Base-by-base conservation (phyloP, 129 eudicot species). In the Lonicera japonica region DNA sequence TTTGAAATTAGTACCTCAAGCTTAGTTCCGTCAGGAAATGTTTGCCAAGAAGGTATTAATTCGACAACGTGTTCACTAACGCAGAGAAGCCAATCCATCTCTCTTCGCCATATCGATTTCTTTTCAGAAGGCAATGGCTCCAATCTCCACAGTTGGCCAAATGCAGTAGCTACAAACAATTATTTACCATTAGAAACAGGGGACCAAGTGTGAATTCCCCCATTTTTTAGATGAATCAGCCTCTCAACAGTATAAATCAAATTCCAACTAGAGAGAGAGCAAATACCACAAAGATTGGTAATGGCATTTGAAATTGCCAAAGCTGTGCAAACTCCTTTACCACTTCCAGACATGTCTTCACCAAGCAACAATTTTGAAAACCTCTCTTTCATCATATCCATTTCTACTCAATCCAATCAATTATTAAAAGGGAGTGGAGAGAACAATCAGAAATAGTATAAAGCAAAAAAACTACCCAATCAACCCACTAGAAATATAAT, bases 281-380 rank as follows among this genome's bases (percentile, higher is more conserved):
- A 3, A 8, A 10, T 81, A 90, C 97, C 97, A 79, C 76, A 86
- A 36, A 90, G 85, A 79, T 90, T 90, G 21, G 97, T 90, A 67
- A 86, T 83, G 68, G 97, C 85, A 72, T 90, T 90, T 55, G 97
- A 86, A 69, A 90, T 81, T 40, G 97, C 95, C 64, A 90, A 61
- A 19, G 97, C 95, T 11, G 95, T 63, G 73, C 89, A 90, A 61
- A 90, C 97, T 61, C 97, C 97, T 81, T 83, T 86, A 58, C 97
- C 97, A 79, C 95, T 79, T 62, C 97, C 97, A 60, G 97, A 90
- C 97, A 90, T 90, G 52, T 90, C 97, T 69, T 90, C 97, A 46
- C 97, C 97, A 14, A 90, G 92, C 63, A 90, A 54, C 71, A 90
- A 67, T 71, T 90, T 90, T 11, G 86, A 81, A 66, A 86, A 90